Evolutionary conservation across 176 grass and related monocot genomes (phyloP).

Genomic region (Hyparrhenia diplandra): DNA sequence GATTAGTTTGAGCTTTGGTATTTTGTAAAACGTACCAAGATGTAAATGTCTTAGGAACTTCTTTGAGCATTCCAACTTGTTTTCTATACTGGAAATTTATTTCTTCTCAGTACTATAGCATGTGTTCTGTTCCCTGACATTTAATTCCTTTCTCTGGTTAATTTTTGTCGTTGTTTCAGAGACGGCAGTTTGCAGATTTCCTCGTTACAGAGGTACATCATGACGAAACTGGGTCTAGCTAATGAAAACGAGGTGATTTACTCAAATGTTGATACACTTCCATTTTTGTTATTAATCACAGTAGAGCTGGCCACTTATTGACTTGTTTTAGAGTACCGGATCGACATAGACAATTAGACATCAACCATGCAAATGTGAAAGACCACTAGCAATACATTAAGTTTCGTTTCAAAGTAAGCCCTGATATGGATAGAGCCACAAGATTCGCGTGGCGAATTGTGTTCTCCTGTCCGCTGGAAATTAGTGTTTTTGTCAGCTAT

Average conservation of each 20-base stretch:
- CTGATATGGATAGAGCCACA: not conserved
- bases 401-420: not conserved
- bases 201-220: constrained; percentile 72
- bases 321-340: constrained; percentile 1
- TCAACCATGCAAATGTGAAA: not conserved
- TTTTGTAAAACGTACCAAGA: not conserved
- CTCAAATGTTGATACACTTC: constrained; percentile 2
- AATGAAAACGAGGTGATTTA: constrained; percentile 72
- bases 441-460: constrained; percentile 5
- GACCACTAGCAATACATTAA: not conserved
- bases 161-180: constrained; percentile 48
- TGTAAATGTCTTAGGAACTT: not conserved
- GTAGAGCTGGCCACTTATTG: not conserved
- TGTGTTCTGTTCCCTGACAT: not conserved
- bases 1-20: not conserved
- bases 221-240: constrained; percentile 59
- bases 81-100: not conserved
- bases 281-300: not conserved
- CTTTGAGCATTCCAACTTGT: not conserved
- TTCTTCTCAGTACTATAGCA: not conserved
- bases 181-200: constrained; percentile 59
- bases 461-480: not conserved
- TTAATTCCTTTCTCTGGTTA: not conserved
- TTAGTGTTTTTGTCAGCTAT: not conserved
- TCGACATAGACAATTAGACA: not conserved